Evolutionary conservation across 176 grass and related monocot genomes (phyloP).

Genomic region (Elymus sibiricus): DNA sequence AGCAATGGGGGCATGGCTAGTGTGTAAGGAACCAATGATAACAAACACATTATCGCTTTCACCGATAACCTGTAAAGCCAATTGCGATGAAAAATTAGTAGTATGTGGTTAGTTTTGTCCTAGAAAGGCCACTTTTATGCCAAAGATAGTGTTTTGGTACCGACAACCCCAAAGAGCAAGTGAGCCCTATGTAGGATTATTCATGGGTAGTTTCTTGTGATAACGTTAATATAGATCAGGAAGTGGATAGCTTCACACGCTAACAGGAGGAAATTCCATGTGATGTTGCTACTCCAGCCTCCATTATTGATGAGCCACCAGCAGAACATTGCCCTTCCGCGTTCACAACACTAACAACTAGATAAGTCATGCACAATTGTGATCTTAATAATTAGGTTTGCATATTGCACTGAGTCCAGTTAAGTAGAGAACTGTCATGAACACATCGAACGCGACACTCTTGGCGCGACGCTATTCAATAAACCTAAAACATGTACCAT

Average conservation of each 20-base stretch:
- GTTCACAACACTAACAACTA: neutral
- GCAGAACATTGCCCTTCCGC: neutral
- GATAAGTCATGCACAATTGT: neutral
- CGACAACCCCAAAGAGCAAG: neutral
- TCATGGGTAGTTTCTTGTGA: neutral
- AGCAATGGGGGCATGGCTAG: slow-evolving; percentile 5
- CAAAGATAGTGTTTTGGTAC: neutral
- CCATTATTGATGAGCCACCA: neutral
- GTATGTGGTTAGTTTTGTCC: neutral
- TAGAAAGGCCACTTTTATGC: neutral
- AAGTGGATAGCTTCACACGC: neutral
- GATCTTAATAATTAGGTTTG: neutral
- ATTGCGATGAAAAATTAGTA: neutral
- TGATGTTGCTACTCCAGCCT: neutral
- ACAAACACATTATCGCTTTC: neutral
- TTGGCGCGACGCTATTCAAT: neutral
- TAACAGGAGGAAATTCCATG: slow-evolving; percentile 15
- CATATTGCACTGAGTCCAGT: neutral
- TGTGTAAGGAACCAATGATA: neutral
- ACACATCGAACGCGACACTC: neutral
- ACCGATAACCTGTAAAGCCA: neutral
- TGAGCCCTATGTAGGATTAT: neutral
- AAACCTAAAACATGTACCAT: slow-evolving; percentile 21
- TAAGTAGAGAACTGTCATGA: neutral
- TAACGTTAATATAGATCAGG: neutral